Evolutionary conservation across 768 basidiomycete species (phyloP), one percentile per base, ranked within the genome.

Genomic region (Mycena maculata): DNA sequence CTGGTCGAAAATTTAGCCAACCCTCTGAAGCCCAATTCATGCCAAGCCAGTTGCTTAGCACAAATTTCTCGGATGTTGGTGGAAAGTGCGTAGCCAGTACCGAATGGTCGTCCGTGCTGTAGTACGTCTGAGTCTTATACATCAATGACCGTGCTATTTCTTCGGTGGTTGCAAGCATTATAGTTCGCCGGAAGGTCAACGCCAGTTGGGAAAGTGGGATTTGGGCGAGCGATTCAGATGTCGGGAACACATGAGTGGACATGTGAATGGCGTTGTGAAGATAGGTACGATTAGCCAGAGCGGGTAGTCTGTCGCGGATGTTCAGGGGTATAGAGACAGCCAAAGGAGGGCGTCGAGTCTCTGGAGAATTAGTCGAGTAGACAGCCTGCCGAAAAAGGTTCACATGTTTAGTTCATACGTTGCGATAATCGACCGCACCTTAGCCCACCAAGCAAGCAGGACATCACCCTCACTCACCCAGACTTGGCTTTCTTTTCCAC

Each of bases 381-480:
- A 38, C 22, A 20, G 30, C n/a, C 52, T 53, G 22, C 12, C 10
- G n/a, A n/a, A n/a, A n/a, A n/a, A n/a, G n/a, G n/a, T n/a, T n/a
- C n/a, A n/a, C n/a, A n/a, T n/a, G n/a, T n/a, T n/a, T n/a, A n/a
- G 22, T 16, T 31, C 15, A 4, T 12, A 22, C 27, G 31, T 31
- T 28, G 8, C 5, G 31, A 23, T 33, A 18, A n/a, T n/a, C n/a
- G 30, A 52, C 16, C 49, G 30, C 30, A 52, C 52, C 52, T 53
- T 53, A 9, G 36, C 18, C 52, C 52, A 53, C 52, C 52, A 53
- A 33, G 52, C 52, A 38, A 53, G n/a, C n/a, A 53, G n/a, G 36
- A 53, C 36, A 23, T 53, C 52, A 10, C 20, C 10, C 18, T 53
- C 52, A 18, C n/a, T 18, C 33, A 53, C 36, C 22, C 20, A 2